phyloP scores from a whole-genome alignment of 257 asterid genomes.

The Agastache rugosa region DNA sequence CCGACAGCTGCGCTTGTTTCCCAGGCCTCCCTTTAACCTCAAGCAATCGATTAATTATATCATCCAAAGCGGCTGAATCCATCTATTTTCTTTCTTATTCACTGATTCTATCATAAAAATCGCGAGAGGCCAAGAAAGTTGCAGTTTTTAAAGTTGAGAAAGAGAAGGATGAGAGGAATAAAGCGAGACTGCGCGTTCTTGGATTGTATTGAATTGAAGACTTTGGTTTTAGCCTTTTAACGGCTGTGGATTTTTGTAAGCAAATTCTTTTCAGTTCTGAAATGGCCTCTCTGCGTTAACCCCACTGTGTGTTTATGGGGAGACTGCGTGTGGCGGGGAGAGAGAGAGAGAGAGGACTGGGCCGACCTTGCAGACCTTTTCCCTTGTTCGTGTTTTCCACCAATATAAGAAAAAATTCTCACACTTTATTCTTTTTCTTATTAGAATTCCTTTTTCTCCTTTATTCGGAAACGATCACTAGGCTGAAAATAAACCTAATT shows the following conservation, averaged over 20 bases:
- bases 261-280: background rate
- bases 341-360: conserved; percentile 1
- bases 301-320: background rate
- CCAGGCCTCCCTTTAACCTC: conserved; percentile 83
- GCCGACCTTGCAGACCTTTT: conserved; percentile 4
- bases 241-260: background rate
- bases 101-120: conserved; percentile 18
- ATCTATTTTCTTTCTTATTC: conserved; percentile 35
- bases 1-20: conserved; percentile 88
- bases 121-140: background rate
- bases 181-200: conserved; percentile 36
- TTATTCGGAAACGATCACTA: background rate
- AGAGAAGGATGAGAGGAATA: conserved; percentile 26
- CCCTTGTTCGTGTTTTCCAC: background rate
- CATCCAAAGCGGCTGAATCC: conserved; percentile 69
- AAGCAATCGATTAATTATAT: conserved; percentile 70
- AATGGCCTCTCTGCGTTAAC: background rate
- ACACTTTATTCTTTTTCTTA: background rate
- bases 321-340: conserved; percentile 8
- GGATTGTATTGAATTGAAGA: conserved; percentile 29
- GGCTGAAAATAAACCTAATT: background rate
- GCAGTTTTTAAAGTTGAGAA: background rate
- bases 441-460: background rate
- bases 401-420: background rate
- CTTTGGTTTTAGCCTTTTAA: conserved; percentile 1